A percentile compares a stretch with the other conserved stretches of the same genome.
phyloP scores from a whole-genome alignment of 495 filamentous ascomycete genomes.

The Lasiosphaeria miniovina region DNA sequence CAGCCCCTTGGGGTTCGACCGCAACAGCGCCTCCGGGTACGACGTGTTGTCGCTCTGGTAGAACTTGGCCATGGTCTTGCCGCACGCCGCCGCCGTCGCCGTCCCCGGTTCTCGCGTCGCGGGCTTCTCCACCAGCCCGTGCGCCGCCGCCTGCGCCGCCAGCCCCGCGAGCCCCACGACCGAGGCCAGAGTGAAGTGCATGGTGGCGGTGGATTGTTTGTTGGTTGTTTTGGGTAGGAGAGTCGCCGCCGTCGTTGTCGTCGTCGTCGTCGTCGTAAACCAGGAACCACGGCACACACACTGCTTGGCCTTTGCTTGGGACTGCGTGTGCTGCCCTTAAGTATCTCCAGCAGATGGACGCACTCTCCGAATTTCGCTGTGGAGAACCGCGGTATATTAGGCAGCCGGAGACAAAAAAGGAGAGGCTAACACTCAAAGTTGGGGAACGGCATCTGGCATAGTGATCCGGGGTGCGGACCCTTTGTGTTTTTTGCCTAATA shows the following conservation, averaged over 20 bases:
- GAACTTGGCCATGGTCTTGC: constrained; percentile 57
- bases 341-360: too few species aligned
- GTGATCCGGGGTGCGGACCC: background rate
- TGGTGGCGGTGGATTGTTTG: background rate
- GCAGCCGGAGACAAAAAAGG: too few species aligned
- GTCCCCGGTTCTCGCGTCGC: constrained; percentile 57
- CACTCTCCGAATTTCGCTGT: too few species aligned
- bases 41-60: constrained; percentile 62
- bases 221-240: background rate
- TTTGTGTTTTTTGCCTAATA: constrained; percentile 19
- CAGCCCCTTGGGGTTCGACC: constrained; percentile 46
- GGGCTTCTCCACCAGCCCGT: constrained; percentile 62
- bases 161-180: constrained; percentile 44
- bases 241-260: too few species aligned
- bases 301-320: too few species aligned
- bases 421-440: background rate
- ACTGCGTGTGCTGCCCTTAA: too few species aligned
- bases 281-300: background rate
- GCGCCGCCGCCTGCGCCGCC: constrained; percentile 52
- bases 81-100: constrained; percentile 59
- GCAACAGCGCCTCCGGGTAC: constrained; percentile 65
- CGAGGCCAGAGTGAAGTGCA: constrained; percentile 16
- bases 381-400: too few species aligned
- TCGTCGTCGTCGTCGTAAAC: background rate
- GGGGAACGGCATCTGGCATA: background rate